Percentiles rank a stretch among this genome's conserved stretches.
Evolutionary conservation across 192 early-diverging fungal species (phyloP).

Genomic region (Borealophlyctis nickersoniae): DNA sequence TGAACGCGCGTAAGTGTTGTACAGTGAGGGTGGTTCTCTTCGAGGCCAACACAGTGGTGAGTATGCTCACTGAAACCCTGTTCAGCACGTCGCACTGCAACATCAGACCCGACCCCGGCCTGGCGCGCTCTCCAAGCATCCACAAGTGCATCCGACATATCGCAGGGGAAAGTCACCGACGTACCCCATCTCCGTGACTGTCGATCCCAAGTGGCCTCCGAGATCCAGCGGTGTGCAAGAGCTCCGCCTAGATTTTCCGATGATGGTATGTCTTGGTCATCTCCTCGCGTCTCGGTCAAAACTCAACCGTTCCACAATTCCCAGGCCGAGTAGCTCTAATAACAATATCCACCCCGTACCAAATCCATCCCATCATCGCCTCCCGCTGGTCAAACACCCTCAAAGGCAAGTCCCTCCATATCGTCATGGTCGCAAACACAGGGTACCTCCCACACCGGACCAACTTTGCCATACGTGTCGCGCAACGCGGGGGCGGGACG

Average conservation of each 20-base stretch:
- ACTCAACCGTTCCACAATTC: not conserved
- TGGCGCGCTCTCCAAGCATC: constrained; percentile 1
- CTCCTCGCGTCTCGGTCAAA: not conserved
- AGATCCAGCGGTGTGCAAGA: constrained; percentile 5
- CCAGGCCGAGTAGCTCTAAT: constrained; percentile 4
- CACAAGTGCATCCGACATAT: not conserved
- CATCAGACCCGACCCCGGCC: constrained; percentile 1
- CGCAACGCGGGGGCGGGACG: not conserved
- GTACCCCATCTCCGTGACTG: not conserved
- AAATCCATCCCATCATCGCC: constrained; percentile 14
- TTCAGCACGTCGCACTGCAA: constrained; percentile 7
- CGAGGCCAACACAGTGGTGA: not conserved
- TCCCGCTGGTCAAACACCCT: constrained; percentile 11
- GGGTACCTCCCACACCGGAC: not conserved
- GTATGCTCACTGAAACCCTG: not conserved
- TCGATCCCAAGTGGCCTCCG: not conserved
- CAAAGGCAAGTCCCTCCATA: not conserved
- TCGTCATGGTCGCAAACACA: constrained; percentile 13
- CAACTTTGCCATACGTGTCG: constrained; percentile 9
- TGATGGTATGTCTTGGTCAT: not conserved
- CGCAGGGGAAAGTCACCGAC: not conserved
- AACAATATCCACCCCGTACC: not conserved
- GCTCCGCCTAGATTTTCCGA: constrained; percentile 7
- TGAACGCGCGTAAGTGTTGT: constrained; percentile 13
- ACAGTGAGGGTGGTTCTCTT: not conserved